Percentiles rank a stretch among this genome's conserved stretches.
phyloP scores from a whole-genome alignment of 257 asterid species.

The Lycium ferocissimum region DNA sequence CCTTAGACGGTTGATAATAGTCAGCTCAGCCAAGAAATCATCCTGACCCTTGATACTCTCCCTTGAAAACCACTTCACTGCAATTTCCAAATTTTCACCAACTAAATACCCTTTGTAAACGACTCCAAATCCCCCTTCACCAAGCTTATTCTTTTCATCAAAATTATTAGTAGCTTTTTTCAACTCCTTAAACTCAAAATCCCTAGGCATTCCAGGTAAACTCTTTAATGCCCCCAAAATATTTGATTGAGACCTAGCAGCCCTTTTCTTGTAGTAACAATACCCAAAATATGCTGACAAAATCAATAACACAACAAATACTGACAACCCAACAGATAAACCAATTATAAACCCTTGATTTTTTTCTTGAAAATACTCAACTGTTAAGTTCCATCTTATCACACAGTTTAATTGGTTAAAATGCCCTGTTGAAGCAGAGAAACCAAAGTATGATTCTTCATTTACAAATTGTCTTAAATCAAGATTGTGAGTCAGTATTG shows the following conservation, averaged over 20 bases:
- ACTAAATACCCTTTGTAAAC: constrained; percentile 68
- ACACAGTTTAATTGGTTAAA: constrained; percentile 62
- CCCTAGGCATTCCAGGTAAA: constrained; percentile 80
- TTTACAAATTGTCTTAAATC: constrained; percentile 33
- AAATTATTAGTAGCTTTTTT: constrained; percentile 75
- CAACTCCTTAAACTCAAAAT: constrained; percentile 66
- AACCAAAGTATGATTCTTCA: constrained; percentile 75
- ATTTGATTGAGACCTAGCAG: constrained; percentile 39
- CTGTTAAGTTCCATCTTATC: constrained; percentile 79
- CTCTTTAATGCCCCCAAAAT: constrained; percentile 65
- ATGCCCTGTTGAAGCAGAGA: constrained; percentile 78
- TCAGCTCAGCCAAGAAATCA: constrained; percentile 89
- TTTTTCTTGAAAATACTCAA: constrained; percentile 47
- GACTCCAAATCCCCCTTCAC: constrained; percentile 90
- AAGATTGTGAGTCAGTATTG: constrained; percentile 42
- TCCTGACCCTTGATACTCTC: constrained; percentile 76
- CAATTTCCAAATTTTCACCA: constrained; percentile 68
- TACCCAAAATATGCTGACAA: constrained; percentile 44
- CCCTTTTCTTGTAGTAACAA: constrained; percentile 40
- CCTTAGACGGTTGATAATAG: constrained; percentile 85
- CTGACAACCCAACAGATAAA: constrained; percentile 59
- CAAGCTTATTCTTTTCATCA: constrained; percentile 71
- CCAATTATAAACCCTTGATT: constrained; percentile 38
- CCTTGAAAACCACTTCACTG: constrained; percentile 82
- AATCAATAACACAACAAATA: constrained; percentile 40